Evolutionary conservation across 306 rosid species (phyloP).

Genomic region (Potentilla sterilis): DNA sequence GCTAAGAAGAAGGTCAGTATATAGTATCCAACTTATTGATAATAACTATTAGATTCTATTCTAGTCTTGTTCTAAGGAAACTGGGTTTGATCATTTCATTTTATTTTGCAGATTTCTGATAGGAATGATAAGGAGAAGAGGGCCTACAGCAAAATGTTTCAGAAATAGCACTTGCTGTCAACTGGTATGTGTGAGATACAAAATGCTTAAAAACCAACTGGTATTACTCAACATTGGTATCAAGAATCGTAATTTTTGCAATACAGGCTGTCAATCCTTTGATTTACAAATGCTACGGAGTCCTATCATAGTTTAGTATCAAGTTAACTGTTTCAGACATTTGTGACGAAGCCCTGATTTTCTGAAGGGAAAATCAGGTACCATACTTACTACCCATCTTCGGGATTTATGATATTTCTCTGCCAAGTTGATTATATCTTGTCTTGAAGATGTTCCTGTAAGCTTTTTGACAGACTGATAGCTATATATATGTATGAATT

Average conservation of each 20-base stretch:
- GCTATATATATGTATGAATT: background rate
- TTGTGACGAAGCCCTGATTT: background rate
- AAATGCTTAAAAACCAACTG: background rate
- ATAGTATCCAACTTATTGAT: background rate
- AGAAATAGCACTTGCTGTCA: constrained; percentile 31
- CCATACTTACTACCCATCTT: background rate
- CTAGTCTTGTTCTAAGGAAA: background rate
- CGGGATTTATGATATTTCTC: background rate
- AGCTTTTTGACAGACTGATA: background rate
- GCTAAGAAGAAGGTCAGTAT: constrained; percentile 65
- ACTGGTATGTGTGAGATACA: constrained; percentile 28
- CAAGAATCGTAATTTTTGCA: background rate
- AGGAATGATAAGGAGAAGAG: constrained; percentile 69
- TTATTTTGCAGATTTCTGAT: constrained; percentile 56
- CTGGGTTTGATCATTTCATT: background rate
- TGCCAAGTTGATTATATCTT: background rate
- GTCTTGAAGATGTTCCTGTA: background rate
- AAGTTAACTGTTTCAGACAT: constrained; percentile 15
- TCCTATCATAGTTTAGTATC: constrained; percentile 10
- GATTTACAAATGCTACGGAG: background rate
- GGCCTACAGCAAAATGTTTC: constrained; percentile 85
- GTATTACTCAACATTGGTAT: background rate
- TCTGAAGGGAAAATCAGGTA: constrained; percentile 27
- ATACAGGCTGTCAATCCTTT: constrained; percentile 6
- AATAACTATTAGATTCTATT: background rate